Evolutionary conservation across 345 rosid genomes (phyloP).

Genomic region (Rubroshorea leprosula): DNA sequence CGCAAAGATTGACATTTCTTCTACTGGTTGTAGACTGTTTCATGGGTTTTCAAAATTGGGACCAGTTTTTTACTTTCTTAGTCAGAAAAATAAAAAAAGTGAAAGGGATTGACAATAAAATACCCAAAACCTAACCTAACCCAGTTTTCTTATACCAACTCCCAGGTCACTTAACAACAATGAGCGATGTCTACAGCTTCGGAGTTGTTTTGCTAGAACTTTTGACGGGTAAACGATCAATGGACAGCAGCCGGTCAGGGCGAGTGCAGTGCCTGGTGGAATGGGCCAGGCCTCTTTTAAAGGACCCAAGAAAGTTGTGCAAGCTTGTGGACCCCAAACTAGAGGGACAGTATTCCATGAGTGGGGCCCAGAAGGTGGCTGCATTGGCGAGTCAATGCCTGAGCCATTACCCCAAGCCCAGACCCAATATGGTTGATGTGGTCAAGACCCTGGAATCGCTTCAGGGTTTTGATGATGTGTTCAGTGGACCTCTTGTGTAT

Average conservation of each 20-base stretch:
- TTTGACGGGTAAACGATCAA: slow-evolving; percentile 48
- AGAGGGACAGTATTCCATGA: slow-evolving; percentile 47
- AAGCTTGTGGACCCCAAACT: slow-evolving; percentile 55
- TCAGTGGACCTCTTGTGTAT: slow-evolving; percentile 38
- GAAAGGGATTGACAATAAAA: not conserved
- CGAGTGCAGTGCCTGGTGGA: slow-evolving; percentile 51
- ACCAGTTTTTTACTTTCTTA: no score
- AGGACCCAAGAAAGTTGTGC: slow-evolving; percentile 47
- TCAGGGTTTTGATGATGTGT: slow-evolving; percentile 41
- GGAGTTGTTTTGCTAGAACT: slow-evolving; percentile 72
- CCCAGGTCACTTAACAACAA: slow-evolving; percentile 72
- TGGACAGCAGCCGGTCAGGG: slow-evolving; percentile 46
- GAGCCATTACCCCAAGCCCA: slow-evolving; percentile 51
- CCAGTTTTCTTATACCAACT: slow-evolving; percentile 3
- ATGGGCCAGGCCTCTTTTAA: slow-evolving; percentile 60
- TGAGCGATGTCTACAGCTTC: slow-evolving; percentile 70
- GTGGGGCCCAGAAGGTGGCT: slow-evolving; percentile 49
- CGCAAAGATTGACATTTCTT: not conserved
- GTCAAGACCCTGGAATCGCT: slow-evolving; percentile 53
- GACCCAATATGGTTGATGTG: slow-evolving; percentile 64
- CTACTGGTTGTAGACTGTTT: no score
- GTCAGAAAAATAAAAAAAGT: no score
- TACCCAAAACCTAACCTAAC: not conserved
- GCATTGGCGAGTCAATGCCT: slow-evolving; percentile 53
- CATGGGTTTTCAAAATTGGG: no score